phyloP scores from a whole-genome alignment of 352 stramenopile genomes.

The Pilasporangium apinafurcum region DNA sequence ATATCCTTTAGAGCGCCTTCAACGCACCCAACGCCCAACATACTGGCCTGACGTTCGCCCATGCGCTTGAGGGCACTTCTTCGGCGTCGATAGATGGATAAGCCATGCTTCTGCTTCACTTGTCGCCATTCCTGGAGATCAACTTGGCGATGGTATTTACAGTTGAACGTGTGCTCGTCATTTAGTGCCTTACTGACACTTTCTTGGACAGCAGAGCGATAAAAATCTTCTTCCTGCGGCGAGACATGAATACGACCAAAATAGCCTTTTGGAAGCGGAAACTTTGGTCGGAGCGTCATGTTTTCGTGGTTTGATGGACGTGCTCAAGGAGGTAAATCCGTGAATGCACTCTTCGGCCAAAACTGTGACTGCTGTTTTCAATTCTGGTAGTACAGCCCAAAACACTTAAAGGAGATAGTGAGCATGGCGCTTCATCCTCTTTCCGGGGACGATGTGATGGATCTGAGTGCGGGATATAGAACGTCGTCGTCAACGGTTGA shows the following conservation, averaged over 20 bases:
- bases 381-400: too few relatives aligned
- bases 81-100: conserved; percentile 34
- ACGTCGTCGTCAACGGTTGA: too few relatives aligned
- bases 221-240: conserved; percentile 21
- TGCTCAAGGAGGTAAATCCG: too few relatives aligned
- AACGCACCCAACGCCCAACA: conserved; percentile 34
- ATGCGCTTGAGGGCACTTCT: neutral
- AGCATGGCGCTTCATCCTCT: too few relatives aligned
- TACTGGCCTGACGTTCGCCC: too few relatives aligned
- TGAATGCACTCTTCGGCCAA: too few relatives aligned
- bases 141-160: conserved; percentile 19
- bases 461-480: too few relatives aligned
- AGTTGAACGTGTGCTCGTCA: conserved; percentile 17
- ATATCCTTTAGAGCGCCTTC: conserved; percentile 45
- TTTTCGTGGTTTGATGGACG: too few relatives aligned
- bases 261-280: conserved; percentile 17
- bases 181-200: conserved; percentile 20
- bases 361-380: too few relatives aligned
- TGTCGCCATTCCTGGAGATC: conserved; percentile 42
- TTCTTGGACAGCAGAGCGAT: conserved; percentile 14
- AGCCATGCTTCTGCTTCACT: conserved; percentile 21
- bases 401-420: too few relatives aligned
- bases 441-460: too few relatives aligned
- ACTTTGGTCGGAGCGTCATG: conserved; percentile 8
- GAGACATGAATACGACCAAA: conserved; percentile 20